Conservation (phyloP, 148 eudicot species). For the Vaccinium darrowii region DNA sequence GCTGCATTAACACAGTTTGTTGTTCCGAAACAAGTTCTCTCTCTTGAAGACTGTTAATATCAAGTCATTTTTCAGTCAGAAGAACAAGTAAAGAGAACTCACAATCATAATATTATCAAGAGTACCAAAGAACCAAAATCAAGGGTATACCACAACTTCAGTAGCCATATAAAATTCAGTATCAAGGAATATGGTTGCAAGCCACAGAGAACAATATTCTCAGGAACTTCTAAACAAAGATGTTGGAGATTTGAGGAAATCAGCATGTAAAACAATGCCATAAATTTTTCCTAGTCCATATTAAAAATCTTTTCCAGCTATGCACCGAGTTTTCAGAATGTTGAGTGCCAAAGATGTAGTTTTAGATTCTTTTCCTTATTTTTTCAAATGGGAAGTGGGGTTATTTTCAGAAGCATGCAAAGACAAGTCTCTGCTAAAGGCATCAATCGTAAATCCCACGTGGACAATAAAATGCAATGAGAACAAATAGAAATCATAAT, state of each 20-base stretch:
- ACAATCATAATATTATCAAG: not conserved
- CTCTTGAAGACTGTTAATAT: slow-evolving; percentile 62
- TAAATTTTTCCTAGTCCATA: not conserved
- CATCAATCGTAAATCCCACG: not conserved
- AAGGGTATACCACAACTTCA: not conserved
- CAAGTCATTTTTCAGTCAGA: slow-evolving; percentile 12
- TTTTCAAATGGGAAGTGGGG: not conserved
- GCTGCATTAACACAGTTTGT: slow-evolving; percentile 82
- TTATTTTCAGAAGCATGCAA: not conserved
- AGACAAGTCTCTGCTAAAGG: not conserved
- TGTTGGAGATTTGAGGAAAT: not conserved
- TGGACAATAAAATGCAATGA: not conserved
- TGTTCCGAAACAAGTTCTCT: slow-evolving; percentile 74
- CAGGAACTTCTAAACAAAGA: not conserved
- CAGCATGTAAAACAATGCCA: not conserved
- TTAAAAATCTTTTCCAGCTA: not conserved
- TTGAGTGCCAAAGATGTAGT: not conserved
- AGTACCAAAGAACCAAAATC: not conserved
- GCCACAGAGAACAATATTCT: not conserved
- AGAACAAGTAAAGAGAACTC: not conserved
- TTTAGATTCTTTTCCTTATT: not conserved
- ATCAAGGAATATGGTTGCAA: not conserved
- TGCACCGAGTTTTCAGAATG: not conserved
- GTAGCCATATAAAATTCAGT: not conserved
- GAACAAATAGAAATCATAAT: not conserved